Conservation (phyloP, 768 basidiomycete species). For the Suillus hirtellus region DNA sequence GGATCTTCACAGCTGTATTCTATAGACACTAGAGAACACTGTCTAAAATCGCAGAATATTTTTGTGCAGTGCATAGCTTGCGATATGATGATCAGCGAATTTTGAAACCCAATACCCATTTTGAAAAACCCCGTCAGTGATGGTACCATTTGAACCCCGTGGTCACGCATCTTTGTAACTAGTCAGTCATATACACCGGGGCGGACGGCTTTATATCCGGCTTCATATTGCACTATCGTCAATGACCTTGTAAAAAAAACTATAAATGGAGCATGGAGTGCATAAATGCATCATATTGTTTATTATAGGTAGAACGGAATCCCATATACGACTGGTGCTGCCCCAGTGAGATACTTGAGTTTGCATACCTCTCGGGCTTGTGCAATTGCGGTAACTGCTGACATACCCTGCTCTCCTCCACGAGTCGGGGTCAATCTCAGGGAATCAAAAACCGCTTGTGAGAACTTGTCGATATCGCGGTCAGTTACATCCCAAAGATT, state of each 20-base stretch:
- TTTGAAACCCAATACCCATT: no score
- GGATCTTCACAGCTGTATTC: no score
- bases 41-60: no score
- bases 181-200: not conserved
- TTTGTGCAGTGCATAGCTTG: no score
- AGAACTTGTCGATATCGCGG: constrained; percentile 92
- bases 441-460: constrained; percentile 78
- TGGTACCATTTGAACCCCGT: constrained; percentile 57
- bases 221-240: not conserved
- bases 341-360: constrained; percentile 91
- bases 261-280: not conserved
- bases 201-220: not conserved
- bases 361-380: constrained; percentile 80
- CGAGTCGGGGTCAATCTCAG: constrained; percentile 48
- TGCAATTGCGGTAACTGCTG: constrained; percentile 77
- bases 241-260: not conserved
- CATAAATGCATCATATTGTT: not conserved
- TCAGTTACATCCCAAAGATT: constrained; percentile 99
- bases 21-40: no score
- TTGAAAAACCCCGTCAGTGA: no score
- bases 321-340: constrained; percentile 93
- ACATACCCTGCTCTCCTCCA: constrained; percentile 32
- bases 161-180: constrained; percentile 52
- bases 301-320: constrained; percentile 82
- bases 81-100: no score